These are phyloP conservation scores for Crinitomyces ghanaensis DNA, from an alignment of 805 yeast genomes.

Conservation along the genomic window DNA sequence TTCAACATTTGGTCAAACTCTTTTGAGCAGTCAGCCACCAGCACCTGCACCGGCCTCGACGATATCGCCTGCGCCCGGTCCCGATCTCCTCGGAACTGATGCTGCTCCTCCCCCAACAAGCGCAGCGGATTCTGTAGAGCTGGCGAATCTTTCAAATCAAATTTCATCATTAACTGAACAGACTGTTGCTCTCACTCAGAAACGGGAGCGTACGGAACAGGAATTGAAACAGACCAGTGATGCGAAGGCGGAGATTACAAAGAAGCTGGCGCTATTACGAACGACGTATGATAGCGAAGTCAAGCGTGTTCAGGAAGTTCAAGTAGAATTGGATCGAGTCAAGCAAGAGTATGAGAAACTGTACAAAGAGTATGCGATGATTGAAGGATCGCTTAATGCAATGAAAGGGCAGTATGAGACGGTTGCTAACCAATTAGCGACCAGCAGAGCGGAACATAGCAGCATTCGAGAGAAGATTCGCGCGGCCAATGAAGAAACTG, in stretches of 20 bases:
- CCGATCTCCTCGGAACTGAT: conserved; percentile 16
- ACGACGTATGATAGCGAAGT: conserved; percentile 70
- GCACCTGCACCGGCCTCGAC: conserved; percentile 16
- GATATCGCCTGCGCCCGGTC: conserved; percentile 24
- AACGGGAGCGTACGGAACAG: conserved; percentile 61
- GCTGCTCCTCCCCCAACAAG: conserved; percentile 23
- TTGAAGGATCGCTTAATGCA: conserved; percentile 69
- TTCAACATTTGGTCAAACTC: conserved; percentile 73
- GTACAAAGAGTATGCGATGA: conserved; percentile 57
- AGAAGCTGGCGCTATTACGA: conserved; percentile 55
- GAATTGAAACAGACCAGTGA: conserved; percentile 61
- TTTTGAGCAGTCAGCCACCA: conserved; percentile 26
- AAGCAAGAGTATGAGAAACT: conserved; percentile 57
- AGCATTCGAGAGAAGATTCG: conserved; percentile 59
- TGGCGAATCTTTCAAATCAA: conserved; percentile 80
- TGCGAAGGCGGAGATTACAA: conserved; percentile 59
- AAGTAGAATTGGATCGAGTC: conserved; percentile 45
- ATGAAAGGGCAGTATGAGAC: conserved; percentile 53
- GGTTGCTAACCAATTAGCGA: conserved; percentile 48
- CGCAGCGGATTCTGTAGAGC: conserved; percentile 70
- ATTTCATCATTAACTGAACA: conserved; percentile 67
- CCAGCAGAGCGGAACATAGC: conserved; percentile 56
- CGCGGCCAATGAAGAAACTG: conserved; percentile 52
- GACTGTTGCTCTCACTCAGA: conserved; percentile 56
- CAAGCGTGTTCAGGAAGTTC: conserved; percentile 61